Base-by-base conservation (phyloP, 2,329 filamentous ascomycete species). In the Xylariomycetidae sp. region DNA sequence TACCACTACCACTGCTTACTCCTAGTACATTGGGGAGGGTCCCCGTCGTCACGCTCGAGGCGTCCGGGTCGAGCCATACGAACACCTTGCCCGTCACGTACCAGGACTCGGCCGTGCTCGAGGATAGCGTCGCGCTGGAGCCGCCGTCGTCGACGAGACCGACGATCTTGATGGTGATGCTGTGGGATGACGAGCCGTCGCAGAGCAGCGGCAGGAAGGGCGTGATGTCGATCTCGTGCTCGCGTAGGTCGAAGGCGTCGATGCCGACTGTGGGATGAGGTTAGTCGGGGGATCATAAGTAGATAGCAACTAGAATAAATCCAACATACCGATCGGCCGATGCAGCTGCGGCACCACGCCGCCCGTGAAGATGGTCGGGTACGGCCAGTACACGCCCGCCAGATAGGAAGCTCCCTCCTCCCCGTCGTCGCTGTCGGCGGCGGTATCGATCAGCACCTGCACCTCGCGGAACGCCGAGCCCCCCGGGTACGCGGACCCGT, bases 191-290 rank as follows among this genome's bases (percentile, higher is more conserved):
- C 3, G 64, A 46, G 0, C 79, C 81, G 47, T 89, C 79, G 42
- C 74, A 80, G 1, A 92, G 67, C 2, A 82, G 38, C 1, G 82
- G 77, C 3, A 92, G 64, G 67, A 82, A 92, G 0, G 85, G 80
- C 2, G 85, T 82, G 30, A 94, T 79, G 50, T 94, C 87, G 41
- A 94, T 85, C 54, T 92, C 83, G 42, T 86, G 79, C 54, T 92
- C 85, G 27, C 74, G 68, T 16, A 94, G 66, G 51, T 92, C 85
- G 53, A 88, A 92, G 0, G 85, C 78, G 49, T 92, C 80, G 14
- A 85, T 77, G 1, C 85, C 85, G 3, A 85, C 86, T n/a, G n/a
- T n/a, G n/a, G n/a, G n/a, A n/a, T n/a, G n/a, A n/a, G n/a, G n/a
- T n/a, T n/a, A n/a, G n/a, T n/a, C n/a, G n/a, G n/a, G n/a, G n/a